These are phyloP conservation scores for Mortierella sp. DNA, from an alignment of 371 early-diverging fungal genomes.

Conservation along the genomic window DNA sequence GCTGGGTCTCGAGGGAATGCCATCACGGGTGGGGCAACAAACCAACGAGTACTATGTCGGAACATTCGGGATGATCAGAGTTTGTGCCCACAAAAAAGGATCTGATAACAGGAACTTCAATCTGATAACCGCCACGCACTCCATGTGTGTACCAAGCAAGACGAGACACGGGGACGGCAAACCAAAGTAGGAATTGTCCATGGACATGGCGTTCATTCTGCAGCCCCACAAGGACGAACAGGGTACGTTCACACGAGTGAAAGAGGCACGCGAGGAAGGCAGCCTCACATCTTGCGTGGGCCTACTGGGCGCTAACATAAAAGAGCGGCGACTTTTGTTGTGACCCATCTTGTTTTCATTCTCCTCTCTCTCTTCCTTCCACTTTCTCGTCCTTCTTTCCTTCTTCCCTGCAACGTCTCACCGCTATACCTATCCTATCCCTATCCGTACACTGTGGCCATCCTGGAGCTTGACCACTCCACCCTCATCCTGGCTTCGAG, in stretches of 20 bases:
- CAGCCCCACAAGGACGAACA: no score
- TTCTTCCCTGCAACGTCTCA: neutral
- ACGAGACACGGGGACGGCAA: no score
- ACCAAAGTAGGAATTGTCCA: no score
- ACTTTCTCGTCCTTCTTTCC: neutral
- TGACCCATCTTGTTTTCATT: neutral
- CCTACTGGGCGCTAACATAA: neutral
- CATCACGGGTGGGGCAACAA: neutral
- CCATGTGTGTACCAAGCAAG: no score
- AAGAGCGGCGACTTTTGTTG: constrained; percentile 3
- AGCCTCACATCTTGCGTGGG: neutral
- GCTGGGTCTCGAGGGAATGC: no score
- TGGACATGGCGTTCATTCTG: no score
- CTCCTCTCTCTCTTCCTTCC: constrained; percentile 5
- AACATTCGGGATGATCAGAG: constrained; percentile 18
- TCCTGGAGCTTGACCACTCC: no score
- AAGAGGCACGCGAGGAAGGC: no score
- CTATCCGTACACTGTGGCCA: neutral
- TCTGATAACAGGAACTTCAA: constrained; percentile 4
- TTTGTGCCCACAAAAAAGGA: neutral
- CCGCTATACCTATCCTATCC: neutral
- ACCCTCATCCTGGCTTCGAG: no score
- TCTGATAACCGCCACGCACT: neutral
- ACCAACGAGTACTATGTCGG: constrained; percentile 1
- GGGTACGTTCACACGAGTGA: no score